These are phyloP conservation scores for Camelina laxa DNA, from an alignment of 345 rosid species.

Conservation along the genomic window DNA sequence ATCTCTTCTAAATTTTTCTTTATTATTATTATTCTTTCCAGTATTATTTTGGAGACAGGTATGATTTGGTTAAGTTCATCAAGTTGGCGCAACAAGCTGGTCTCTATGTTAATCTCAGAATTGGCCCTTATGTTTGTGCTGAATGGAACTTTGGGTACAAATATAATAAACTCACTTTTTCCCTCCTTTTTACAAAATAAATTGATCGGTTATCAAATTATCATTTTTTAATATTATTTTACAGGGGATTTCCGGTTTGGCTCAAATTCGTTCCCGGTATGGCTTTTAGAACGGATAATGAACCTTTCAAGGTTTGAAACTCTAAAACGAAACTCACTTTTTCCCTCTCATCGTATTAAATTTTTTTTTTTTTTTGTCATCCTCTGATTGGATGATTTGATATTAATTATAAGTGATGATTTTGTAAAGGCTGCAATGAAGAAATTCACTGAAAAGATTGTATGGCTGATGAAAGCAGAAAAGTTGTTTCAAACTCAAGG, in stretches of 20 bases:
- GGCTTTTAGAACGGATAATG: slow-evolving; percentile 76
- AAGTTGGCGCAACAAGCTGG: slow-evolving; percentile 91
- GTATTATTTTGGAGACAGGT: slow-evolving; percentile 87
- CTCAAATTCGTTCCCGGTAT: slow-evolving; percentile 83
- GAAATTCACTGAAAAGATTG: slow-evolving; percentile 88
- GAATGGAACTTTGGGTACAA: slow-evolving; percentile 98
- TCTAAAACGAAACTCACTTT: neutral
- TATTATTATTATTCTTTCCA: slow-evolving; percentile 28
- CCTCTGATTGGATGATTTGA: neutral
- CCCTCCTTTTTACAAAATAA: neutral
- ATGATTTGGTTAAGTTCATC: slow-evolving; percentile 81
- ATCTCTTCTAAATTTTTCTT: neutral
- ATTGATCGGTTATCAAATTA: neutral
- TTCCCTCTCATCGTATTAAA: neutral
- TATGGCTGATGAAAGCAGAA: slow-evolving; percentile 96
- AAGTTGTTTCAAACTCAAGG: slow-evolving; percentile 82
- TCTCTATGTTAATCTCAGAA: slow-evolving; percentile 86
- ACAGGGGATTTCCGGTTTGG: slow-evolving; percentile 96
- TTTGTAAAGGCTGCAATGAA: slow-evolving; percentile 77
- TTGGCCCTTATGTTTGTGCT: slow-evolving; percentile 95
- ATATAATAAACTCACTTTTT: neutral
- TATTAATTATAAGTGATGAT: neutral
- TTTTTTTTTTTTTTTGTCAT: neutral
- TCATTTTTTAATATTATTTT: slow-evolving; percentile 1
- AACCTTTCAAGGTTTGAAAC: slow-evolving; percentile 76